A percentile compares a stretch with the other conserved stretches of the same genome.
Conservation (phyloP, 345 rosid species). For the Cardamine occulta region DNA sequence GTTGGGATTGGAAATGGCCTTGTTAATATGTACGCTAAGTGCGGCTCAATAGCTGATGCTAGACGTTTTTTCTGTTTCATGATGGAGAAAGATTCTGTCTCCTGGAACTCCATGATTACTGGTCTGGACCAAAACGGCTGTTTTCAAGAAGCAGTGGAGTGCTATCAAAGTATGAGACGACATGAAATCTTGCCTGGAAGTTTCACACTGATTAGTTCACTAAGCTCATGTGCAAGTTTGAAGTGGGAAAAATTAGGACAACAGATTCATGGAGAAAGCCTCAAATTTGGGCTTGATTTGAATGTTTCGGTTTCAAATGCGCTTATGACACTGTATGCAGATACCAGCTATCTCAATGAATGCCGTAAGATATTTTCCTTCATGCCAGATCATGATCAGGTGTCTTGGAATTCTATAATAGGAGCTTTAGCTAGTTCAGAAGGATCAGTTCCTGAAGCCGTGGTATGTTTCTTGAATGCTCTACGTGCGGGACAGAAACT, state of each 20-base stretch:
- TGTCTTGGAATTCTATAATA: conserved; percentile 87
- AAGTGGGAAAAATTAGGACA: conserved; percentile 63
- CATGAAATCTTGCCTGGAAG: conserved; percentile 58
- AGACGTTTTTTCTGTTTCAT: conserved; percentile 60
- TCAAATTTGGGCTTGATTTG: conserved; percentile 68
- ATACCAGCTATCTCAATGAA: conserved; percentile 53
- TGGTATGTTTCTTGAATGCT: conserved; percentile 59
- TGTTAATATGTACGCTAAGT: conserved; percentile 87
- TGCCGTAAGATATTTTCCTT: conserved; percentile 63
- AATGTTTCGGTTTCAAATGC: conserved; percentile 91
- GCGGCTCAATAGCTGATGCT: conserved; percentile 63
- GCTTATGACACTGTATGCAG: conserved; percentile 76
- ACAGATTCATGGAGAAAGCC: conserved; percentile 71
- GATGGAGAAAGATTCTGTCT: conserved; percentile 72
- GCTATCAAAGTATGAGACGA: conserved; percentile 63
- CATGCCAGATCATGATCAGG: conserved; percentile 79
- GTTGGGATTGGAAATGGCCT: conserved; percentile 80
- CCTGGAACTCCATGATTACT: conserved; percentile 92
- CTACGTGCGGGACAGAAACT: conserved; percentile 66
- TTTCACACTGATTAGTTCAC: conserved; percentile 71
- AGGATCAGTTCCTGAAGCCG: conserved; percentile 54
- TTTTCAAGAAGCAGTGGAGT: conserved; percentile 61
- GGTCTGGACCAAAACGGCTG: conserved; percentile 80
- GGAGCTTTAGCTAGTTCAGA: conserved; percentile 76
- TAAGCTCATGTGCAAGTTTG: conserved; percentile 90